phyloP scores from a whole-genome alignment of 106 monocot species.

The Dendrobium catenatum region DNA sequence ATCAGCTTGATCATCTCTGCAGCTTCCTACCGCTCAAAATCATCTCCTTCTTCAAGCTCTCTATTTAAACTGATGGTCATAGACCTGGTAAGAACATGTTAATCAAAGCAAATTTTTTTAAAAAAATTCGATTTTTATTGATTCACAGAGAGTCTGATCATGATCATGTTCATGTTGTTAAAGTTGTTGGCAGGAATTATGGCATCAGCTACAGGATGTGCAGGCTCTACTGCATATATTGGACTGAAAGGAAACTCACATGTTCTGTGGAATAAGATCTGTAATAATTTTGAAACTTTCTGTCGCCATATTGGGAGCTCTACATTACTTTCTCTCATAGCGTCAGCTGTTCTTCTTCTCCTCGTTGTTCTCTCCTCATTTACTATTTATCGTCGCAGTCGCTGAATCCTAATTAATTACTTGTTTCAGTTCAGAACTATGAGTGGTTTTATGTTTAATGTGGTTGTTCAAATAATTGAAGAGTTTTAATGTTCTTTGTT shows the following conservation, averaged over 20 bases:
- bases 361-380: constrained; percentile 27
- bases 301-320: constrained; percentile 30
- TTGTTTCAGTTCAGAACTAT: too few relatives aligned
- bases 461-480: too few relatives aligned
- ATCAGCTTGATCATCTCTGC: constrained; percentile 26
- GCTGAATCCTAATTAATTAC: not conserved
- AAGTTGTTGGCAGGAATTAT: constrained; percentile 37
- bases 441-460: too few relatives aligned
- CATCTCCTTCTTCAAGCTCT: not conserved
- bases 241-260: constrained; percentile 42
- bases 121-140: not conserved
- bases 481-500: too few relatives aligned
- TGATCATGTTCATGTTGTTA: too few relatives aligned
- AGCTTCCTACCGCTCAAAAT: constrained; percentile 12
- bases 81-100: not conserved
- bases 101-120: not conserved
- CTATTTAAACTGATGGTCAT: not conserved
- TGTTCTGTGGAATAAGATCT: constrained; percentile 38
- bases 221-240: constrained; percentile 27
- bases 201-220: constrained; percentile 39
- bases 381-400: constrained; percentile 31
- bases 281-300: constrained; percentile 25
- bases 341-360: constrained; percentile 21
- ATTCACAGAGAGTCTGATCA: not conserved
- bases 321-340: constrained; percentile 11